Percentiles rank a stretch among this genome's conserved stretches.
These are phyloP conservation scores for Pythium aphanidermatum DNA, from an alignment of 352 stramenopile species.

Conservation along the genomic window DNA sequence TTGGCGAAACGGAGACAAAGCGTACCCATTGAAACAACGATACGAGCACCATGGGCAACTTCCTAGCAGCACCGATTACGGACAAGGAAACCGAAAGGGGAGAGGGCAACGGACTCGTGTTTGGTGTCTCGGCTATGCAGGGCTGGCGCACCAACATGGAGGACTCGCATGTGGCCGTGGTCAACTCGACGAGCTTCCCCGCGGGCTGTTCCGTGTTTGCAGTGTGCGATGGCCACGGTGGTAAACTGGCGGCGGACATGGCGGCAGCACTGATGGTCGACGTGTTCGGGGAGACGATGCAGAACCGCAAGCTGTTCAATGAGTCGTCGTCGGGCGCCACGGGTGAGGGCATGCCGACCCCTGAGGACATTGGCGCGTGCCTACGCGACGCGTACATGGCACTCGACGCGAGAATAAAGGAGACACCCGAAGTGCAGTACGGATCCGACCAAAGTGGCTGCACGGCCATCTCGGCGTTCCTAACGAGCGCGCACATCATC, in stretches of 20 bases:
- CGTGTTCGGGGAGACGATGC: slow-evolving; percentile 31
- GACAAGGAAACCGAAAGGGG: slow-evolving; percentile 64
- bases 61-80: slow-evolving; percentile 66
- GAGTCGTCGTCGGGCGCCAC: slow-evolving; percentile 9
- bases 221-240: slow-evolving; percentile 77
- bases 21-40: too few species aligned
- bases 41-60: slow-evolving; percentile 65
- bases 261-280: slow-evolving; percentile 35
- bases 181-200: slow-evolving; percentile 39
- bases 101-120: slow-evolving; percentile 49
- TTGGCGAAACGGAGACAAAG: slow-evolving; percentile 4
- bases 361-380: slow-evolving; percentile 45
- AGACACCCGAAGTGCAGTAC: slow-evolving; percentile 35
- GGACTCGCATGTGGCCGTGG: slow-evolving; percentile 60
- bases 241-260: slow-evolving; percentile 47
- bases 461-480: slow-evolving; percentile 65
- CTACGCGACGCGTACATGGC: slow-evolving; percentile 61
- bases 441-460: slow-evolving; percentile 68
- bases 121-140: slow-evolving; percentile 71
- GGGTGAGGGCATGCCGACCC: slow-evolving; percentile 27
- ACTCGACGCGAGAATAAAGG: slow-evolving; percentile 59
- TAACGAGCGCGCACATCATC: slow-evolving; percentile 67
- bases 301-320: slow-evolving; percentile 21
- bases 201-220: slow-evolving; percentile 60
- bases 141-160: slow-evolving; percentile 82